Evolutionary conservation across 306 rosid species (phyloP), one percentile per base, ranked within the genome.

Genomic region (Vigna radiata): DNA sequence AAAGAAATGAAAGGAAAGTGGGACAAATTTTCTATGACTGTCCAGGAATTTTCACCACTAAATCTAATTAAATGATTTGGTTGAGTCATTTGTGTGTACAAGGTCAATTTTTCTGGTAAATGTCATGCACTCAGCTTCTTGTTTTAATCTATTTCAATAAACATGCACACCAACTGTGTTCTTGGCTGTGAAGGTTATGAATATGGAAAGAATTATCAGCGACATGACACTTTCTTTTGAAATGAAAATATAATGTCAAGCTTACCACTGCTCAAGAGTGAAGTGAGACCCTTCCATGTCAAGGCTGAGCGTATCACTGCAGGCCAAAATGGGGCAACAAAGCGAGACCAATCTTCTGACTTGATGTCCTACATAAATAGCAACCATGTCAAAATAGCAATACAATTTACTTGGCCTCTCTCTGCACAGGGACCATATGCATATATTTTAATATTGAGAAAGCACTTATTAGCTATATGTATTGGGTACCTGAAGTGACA

Each of bases 261-360:
- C 83, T 77, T 90, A 90, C 96, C 96, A 12, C 83, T 80, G 39
- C 85, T 83, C 41, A 94, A 58, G 72, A 94, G 85, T 3, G 97
- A 94, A 59, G 89, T 78, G 77, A 94, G 72, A 72, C 97, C 98
- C 72, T 87, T 89, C 93, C 96, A 92, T 29, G 97, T 86, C 55
- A 94, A 73, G 0, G 95, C 93, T 0, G 98, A 90, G 43, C 91
- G 91, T 31, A 94, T 92, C 49, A 94, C 97, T 6, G 98, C 98
- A 2, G 96, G 96, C 98, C 98, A 94, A 81, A 94, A 94, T 29
- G 96, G 96, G 47, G 98, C 95, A 36, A 94, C 98, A 82, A 64
- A 77, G 16, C 56, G 36, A 39, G 98, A 89, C 98, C 98, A 94
- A 64, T 94, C 96, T 80, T 87, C 96, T 17, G 89, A 68, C 74